Base-by-base conservation (phyloP, 805 yeast genomes). In the Scheffersomyces coipomensis region DNA sequence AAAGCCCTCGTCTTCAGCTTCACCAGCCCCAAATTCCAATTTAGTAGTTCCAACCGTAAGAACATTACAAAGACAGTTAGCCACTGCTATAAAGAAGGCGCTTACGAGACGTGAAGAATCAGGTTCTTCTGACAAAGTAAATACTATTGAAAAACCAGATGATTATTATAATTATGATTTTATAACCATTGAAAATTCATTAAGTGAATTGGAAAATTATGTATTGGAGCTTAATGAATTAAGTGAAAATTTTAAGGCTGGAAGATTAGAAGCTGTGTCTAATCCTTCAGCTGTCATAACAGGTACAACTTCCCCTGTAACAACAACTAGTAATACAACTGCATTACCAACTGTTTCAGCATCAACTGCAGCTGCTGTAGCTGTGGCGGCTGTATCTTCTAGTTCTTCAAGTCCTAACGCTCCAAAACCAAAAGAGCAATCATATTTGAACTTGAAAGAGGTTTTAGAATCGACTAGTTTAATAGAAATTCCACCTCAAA, bases 51-150 rank as follows among this genome's bases (percentile, higher is more conserved):
- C 68, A 23, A 63, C 70, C 2, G 58, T 64, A n/a, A 45, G 70
- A 25, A 64, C 70, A 0, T 49, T 64, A 38, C 70, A 64, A 42
- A 46, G 70, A 15, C 68, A 64, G 33, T 45, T 64, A 29, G 55
- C 66, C 13, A 41, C 56, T 3, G 68, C 70, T 7, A 44, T 64
- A 18, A 55, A 51, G 39, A 63, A 59, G 41, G 66, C 65, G 6
- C 40, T 40, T 34, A 15, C 18, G 7, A 42, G 42, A 33, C 40
- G 45, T 18, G 26, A 34, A n/a, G 27, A 35, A 5, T 5, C 18
- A 5, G 5, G 5, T 13, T 12, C 10, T 9, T 12, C 10, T 9
- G 13, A 7, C 5, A 7, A 13, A 13, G 5, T 3, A 13, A n/a
- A n/a, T n/a, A 5, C 17, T 5, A 15, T 5, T 13, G 12, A 13